Conservation (phyloP, 1,284 basidiomycete species). For the Rhodotorula sp. region DNA sequence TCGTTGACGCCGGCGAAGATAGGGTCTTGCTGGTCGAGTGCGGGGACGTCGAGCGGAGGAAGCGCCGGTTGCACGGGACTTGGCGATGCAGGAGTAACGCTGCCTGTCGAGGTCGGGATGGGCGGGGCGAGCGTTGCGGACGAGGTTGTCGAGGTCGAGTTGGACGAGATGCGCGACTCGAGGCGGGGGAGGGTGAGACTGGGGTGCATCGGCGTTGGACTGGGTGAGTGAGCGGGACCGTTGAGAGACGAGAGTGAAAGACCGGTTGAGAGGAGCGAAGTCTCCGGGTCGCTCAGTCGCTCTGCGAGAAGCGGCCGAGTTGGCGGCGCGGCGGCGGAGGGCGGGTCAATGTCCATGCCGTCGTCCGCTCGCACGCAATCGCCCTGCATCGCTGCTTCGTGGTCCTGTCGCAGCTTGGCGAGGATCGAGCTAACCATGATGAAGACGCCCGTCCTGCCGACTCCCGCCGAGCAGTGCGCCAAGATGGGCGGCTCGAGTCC, state of each 20-base stretch:
- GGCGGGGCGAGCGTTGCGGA: neutral
- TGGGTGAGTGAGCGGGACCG: neutral
- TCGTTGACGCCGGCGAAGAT: constrained; percentile 40
- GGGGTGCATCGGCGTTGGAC: neutral
- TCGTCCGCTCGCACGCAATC: neutral
- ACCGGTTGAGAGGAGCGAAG: constrained; percentile 21
- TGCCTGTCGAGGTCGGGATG: neutral
- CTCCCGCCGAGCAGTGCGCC: constrained; percentile 69
- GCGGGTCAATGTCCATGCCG: constrained; percentile 31
- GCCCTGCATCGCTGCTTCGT: neutral
- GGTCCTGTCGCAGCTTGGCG: constrained; percentile 68
- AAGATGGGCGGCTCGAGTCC: constrained; percentile 48
- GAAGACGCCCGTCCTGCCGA: constrained; percentile 86
- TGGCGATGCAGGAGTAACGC: neutral
- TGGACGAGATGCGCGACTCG: neutral
- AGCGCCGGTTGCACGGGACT: neutral
- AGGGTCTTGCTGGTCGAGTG: constrained; percentile 35
- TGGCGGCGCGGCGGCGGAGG: neutral
- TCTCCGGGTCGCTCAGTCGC: constrained; percentile 13
- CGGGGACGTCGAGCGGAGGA: constrained; percentile 1
- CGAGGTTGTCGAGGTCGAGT: neutral
- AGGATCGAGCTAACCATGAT: constrained; percentile 83
- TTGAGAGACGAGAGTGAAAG: constrained; percentile 13
- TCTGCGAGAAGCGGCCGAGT: neutral
- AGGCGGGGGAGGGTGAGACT: neutral